Percentiles rank a stretch among this genome's conserved stretches.
These are phyloP conservation scores for Sporothrix inflata DNA, from an alignment of 2,329 filamentous ascomycete species.

Conservation along the genomic window DNA sequence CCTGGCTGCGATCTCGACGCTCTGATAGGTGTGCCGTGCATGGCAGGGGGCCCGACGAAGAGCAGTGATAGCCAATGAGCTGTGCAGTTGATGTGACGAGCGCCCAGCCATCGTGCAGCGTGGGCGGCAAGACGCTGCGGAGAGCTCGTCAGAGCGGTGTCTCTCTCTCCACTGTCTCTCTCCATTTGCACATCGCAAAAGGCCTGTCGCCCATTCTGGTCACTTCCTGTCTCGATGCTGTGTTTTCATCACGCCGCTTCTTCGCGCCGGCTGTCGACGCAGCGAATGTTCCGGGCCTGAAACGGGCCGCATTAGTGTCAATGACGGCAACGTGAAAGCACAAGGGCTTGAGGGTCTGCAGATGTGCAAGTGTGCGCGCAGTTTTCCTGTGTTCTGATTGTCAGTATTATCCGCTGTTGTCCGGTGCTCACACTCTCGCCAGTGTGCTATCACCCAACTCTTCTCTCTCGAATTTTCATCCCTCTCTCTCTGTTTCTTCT, in stretches of 20 bases:
- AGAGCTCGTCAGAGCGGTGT: not conserved
- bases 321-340: not conserved
- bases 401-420: not conserved
- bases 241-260: conserved; percentile 23
- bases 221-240: not conserved
- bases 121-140: conserved; percentile 49
- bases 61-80: conserved; percentile 45
- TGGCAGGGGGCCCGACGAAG: not conserved
- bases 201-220: not conserved
- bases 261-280: conserved; percentile 6
- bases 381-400: not conserved
- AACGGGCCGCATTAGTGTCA: conserved; percentile 29
- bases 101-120: conserved; percentile 42
- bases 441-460: not conserved
- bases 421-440: not conserved
- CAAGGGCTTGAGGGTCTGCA: not conserved
- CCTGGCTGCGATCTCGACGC: conserved; percentile 36
- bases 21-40: conserved; percentile 43
- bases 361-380: not conserved
- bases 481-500: not conserved
- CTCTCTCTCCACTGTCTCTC: not conserved
- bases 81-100: conserved; percentile 44
- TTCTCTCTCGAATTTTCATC: not conserved
- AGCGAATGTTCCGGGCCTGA: conserved; percentile 25
- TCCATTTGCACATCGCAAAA: not conserved